Evolutionary conservation across 768 basidiomycete genomes (phyloP).

Genomic region (Suillus subaureus): DNA sequence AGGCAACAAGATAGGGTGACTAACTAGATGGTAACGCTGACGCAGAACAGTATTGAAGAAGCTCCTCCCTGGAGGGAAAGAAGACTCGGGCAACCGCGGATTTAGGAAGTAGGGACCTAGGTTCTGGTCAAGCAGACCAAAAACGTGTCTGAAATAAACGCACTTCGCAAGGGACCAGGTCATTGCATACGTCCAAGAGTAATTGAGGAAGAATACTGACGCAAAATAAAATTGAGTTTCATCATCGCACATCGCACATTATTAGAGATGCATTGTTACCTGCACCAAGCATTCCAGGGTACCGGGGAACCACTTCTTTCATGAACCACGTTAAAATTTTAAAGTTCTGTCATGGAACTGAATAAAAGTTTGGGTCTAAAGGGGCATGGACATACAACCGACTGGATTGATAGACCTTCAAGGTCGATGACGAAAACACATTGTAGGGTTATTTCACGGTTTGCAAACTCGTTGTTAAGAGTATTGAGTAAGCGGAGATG

Average conservation of each 20-base stretch:
- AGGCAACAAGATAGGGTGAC: conserved; percentile 8
- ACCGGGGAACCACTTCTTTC: conserved; percentile 67
- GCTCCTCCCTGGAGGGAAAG: conserved; percentile 60
- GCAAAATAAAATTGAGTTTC: conserved; percentile 8
- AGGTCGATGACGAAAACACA: conserved; percentile 72
- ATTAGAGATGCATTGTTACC: conserved; percentile 41
- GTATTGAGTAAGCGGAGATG: conserved; percentile 55
- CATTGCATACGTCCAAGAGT: conserved; percentile 72
- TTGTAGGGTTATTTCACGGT: conserved; percentile 52
- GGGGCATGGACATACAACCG: conserved; percentile 46
- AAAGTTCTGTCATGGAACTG: conserved; percentile 44
- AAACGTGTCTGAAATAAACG: conserved; percentile 24
- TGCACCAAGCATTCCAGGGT: conserved; percentile 77
- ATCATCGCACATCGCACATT: conserved; percentile 8
- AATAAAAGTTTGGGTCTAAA: conserved; percentile 10
- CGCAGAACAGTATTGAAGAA: conserved; percentile 56
- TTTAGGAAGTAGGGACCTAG: conserved; percentile 63
- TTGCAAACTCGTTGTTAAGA: conserved; percentile 17
- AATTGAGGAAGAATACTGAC: conserved; percentile 71
- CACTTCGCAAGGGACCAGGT: conserved; percentile 70
- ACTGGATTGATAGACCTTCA: conserved; percentile 54
- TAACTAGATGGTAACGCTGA: conserved; percentile 61
- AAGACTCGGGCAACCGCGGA: conserved; percentile 62
- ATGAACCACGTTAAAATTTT: conserved; percentile 67
- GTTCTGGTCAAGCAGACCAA: conserved; percentile 11